phyloP scores from a whole-genome alignment of 768 basidiomycete genomes.

The Psilocybe cubensis region DNA sequence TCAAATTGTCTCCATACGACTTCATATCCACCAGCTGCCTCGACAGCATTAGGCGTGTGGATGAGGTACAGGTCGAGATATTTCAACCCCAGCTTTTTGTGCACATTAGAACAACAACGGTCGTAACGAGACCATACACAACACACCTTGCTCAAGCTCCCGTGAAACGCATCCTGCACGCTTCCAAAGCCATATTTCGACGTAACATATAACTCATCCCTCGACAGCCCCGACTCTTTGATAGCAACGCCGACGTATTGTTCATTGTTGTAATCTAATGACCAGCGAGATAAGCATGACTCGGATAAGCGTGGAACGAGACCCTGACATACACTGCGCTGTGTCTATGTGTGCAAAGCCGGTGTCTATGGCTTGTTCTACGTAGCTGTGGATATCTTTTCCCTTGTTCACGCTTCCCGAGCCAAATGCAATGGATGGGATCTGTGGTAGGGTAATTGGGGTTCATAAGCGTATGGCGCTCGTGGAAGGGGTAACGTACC shows the following conservation, averaged over 20 bases:
- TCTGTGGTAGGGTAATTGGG: constrained; percentile 32
- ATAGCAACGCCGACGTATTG: constrained; percentile 42
- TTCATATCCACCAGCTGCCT: constrained; percentile 33
- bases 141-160: constrained; percentile 55
- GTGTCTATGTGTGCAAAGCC: constrained; percentile 71
- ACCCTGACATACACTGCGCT: constrained; percentile 48
- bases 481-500: constrained; percentile 23
- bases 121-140: neutral
- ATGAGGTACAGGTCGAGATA: constrained; percentile 76
- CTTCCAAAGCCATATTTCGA: constrained; percentile 54
- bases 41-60: constrained; percentile 47
- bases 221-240: constrained; percentile 47
- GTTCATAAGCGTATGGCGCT: no score
- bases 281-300: constrained; percentile 9
- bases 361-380: constrained; percentile 58
- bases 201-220: constrained; percentile 53
- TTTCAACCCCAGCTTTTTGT: constrained; percentile 56
- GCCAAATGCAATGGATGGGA: constrained; percentile 67
- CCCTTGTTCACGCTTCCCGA: constrained; percentile 51
- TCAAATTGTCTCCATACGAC: constrained; percentile 61
- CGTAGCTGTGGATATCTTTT: constrained; percentile 54
- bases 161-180: constrained; percentile 42
- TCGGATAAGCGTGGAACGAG: neutral
- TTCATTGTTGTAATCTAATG: constrained; percentile 38
- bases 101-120: neutral